Evolutionary conservation across 768 basidiomycete species (phyloP).

Genomic region (Leccinum rimulosum): DNA sequence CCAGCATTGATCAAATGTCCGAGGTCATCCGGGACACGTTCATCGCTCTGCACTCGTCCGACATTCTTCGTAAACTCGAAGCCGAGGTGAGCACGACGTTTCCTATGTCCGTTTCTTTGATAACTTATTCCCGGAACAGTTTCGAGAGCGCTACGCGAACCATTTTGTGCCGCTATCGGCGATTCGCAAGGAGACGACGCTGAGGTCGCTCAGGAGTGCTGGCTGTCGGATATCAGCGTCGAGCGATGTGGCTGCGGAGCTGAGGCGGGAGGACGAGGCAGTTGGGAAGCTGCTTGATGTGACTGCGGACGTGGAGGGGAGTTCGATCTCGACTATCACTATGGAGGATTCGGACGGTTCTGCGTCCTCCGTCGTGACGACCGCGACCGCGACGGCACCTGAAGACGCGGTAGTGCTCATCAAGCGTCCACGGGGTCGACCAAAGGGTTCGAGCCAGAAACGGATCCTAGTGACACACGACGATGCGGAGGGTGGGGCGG

Average conservation of each 20-base stretch:
- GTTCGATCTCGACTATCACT: constrained; percentile 30
- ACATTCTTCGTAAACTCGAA: constrained; percentile 71
- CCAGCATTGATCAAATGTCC: constrained; percentile 84
- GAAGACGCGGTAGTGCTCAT: neutral
- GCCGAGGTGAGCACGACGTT: constrained; percentile 56
- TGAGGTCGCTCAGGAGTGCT: constrained; percentile 42
- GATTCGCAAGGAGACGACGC: constrained; percentile 37
- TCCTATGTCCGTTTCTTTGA: neutral
- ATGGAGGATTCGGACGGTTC: constrained; percentile 1
- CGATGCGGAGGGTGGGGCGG: neutral
- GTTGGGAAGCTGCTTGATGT: constrained; percentile 38
- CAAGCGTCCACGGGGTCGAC: constrained; percentile 21
- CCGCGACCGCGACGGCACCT: neutral
- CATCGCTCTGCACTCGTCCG: constrained; percentile 85
- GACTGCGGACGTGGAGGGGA: constrained; percentile 34
- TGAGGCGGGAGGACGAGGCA: constrained; percentile 13
- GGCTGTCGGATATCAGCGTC: constrained; percentile 46
- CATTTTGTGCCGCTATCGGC: constrained; percentile 61
- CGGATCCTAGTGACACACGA: constrained; percentile 9
- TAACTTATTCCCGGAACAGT: constrained; percentile 39
- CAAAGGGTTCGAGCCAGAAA: constrained; percentile 20
- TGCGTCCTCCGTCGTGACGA: neutral
- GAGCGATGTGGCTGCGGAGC: constrained; percentile 36
- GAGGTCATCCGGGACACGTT: constrained; percentile 89
- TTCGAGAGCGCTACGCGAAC: constrained; percentile 71